A percentile compares a stretch with the other conserved stretches of the same genome.
Evolutionary conservation across 1,284 basidiomycete species (phyloP).

Genomic region (Cutaneotrichosporon sp.): DNA sequence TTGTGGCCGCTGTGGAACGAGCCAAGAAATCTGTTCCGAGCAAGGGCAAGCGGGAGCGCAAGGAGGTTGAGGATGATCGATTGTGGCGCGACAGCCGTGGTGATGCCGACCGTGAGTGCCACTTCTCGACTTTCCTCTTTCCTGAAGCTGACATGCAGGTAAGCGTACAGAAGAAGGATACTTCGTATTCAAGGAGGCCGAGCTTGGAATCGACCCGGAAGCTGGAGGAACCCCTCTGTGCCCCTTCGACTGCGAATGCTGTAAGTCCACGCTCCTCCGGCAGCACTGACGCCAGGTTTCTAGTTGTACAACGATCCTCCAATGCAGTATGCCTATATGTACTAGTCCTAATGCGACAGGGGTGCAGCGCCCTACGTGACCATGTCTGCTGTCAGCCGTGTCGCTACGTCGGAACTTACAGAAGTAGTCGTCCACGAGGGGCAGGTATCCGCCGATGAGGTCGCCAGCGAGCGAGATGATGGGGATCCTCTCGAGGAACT

Average conservation of each 20-base stretch:
- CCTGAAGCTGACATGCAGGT: slow-evolving; percentile 52
- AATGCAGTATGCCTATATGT: slow-evolving; percentile 3
- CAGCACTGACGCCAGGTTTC: slow-evolving; percentile 49
- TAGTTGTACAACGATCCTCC: slow-evolving; percentile 28
- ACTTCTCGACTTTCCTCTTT: too few species aligned
- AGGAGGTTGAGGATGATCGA: slow-evolving; percentile 51
- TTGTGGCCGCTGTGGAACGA: slow-evolving; percentile 8
- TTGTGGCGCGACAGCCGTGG: slow-evolving; percentile 73
- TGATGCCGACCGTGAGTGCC: slow-evolving; percentile 60
- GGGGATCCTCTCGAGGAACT: slow-evolving; percentile 60
- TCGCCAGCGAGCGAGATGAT: slow-evolving; percentile 69
- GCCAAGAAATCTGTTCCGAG: slow-evolving; percentile 12
- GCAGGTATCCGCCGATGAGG: slow-evolving; percentile 82
- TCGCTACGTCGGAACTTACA: slow-evolving; percentile 56
- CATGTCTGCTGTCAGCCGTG: slow-evolving; percentile 12
- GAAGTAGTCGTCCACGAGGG: slow-evolving; percentile 89
- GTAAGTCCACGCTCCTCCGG: slow-evolving; percentile 52
- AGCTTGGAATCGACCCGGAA: slow-evolving; percentile 66
- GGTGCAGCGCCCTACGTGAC: too few species aligned
- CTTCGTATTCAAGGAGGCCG: slow-evolving; percentile 77
- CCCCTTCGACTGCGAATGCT: slow-evolving; percentile 79
- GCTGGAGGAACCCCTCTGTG: slow-evolving; percentile 62
- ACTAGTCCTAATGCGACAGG: neutral
- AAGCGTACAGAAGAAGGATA: slow-evolving; percentile 79
- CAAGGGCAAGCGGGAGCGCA: slow-evolving; percentile 21